Evolutionary conservation across 1,284 basidiomycete genomes (phyloP).

Genomic region (Rhodotorula sp.): DNA sequence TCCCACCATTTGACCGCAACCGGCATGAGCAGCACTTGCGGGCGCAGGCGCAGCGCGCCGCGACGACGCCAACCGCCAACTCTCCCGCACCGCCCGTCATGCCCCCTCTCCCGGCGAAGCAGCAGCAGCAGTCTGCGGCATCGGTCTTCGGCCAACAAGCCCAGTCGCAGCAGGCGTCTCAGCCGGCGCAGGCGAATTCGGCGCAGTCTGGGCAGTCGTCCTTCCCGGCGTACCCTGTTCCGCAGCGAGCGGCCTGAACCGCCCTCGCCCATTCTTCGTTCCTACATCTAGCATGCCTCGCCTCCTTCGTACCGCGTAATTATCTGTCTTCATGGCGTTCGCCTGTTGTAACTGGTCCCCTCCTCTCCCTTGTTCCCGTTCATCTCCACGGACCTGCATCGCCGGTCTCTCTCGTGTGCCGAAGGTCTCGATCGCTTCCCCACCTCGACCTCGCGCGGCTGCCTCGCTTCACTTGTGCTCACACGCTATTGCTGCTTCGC

Average conservation of each 20-base stretch:
- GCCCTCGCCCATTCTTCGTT: not conserved
- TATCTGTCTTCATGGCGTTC: not conserved
- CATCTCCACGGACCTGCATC: no score
- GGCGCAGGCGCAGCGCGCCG: not conserved
- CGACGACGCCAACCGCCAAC: not conserved
- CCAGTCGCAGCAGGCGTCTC: not conserved
- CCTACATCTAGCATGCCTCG: no score
- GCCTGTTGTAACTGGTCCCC: not conserved
- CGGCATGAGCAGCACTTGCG: conserved; percentile 25
- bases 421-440: not conserved
- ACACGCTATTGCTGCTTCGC: not conserved
- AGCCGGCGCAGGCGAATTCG: not conserved
- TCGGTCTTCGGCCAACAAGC: not conserved
- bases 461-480: not conserved
- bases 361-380: no score
- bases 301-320: not conserved
- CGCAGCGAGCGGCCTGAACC: conserved; percentile 5
- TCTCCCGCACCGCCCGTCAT: not conserved
- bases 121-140: not conserved
- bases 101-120: not conserved
- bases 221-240: not conserved
- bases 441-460: not conserved
- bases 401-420: not conserved
- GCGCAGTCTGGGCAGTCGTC: not conserved
- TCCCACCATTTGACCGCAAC: conserved; percentile 32